Conservation (phyloP, 352 stramenopile species). For the Globisporangium nunn region DNA sequence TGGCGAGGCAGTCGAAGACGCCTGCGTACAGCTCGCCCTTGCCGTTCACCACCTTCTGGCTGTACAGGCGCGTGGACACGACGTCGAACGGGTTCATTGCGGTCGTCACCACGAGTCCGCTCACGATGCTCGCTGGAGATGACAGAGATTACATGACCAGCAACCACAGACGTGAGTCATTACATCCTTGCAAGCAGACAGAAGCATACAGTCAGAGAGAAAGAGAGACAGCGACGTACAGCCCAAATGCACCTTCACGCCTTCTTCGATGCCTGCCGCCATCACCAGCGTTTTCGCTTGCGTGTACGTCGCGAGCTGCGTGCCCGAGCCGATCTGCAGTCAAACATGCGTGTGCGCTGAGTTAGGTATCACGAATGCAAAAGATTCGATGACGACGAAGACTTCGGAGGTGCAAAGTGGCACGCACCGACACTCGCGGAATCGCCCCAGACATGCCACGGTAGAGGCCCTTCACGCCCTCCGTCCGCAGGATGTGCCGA, state of each 20-base stretch:
- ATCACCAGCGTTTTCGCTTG: slow-evolving; percentile 80
- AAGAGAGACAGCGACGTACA: slow-evolving; percentile 30
- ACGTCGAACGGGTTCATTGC: slow-evolving; percentile 88
- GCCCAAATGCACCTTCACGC: slow-evolving; percentile 67
- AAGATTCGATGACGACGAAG: no score
- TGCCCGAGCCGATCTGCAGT: slow-evolving; percentile 67
- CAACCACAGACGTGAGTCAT: no score
- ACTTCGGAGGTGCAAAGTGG: no score
- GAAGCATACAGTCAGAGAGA: background rate
- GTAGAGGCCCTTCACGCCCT: slow-evolving; percentile 69
- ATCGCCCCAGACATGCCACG: slow-evolving; percentile 67
- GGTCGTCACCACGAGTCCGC: slow-evolving; percentile 69
- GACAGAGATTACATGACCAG: no score
- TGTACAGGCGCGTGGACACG: slow-evolving; percentile 83
- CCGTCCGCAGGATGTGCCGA: slow-evolving; percentile 57
- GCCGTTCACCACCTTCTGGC: slow-evolving; percentile 81
- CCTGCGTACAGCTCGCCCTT: slow-evolving; percentile 76
- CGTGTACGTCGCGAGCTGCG: slow-evolving; percentile 80
- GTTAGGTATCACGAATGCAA: background rate
- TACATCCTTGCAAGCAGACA: background rate
- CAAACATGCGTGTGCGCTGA: background rate
- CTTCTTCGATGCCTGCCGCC: slow-evolving; percentile 65
- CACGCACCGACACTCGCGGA: slow-evolving; percentile 65
- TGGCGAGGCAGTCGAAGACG: slow-evolving; percentile 67
- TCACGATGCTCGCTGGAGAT: slow-evolving; percentile 66